These are phyloP conservation scores for Trichocomaceae sp. DNA, from an alignment of 2,329 filamentous ascomycete genomes.

Conservation along the genomic window DNA sequence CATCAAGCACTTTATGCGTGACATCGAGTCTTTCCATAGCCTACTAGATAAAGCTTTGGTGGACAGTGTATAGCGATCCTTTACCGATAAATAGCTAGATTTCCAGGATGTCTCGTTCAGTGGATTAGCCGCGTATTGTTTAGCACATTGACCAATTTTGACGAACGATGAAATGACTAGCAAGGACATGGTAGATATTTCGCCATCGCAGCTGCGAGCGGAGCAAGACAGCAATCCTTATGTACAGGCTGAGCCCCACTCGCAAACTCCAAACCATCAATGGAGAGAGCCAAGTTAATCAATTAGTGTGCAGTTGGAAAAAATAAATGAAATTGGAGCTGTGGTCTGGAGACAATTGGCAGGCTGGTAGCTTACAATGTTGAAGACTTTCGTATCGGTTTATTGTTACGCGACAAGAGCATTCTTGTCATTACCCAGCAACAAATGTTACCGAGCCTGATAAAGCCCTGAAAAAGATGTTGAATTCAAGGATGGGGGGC, in stretches of 20 bases:
- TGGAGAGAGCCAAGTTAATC: slow-evolving; percentile 22
- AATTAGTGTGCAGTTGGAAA: slow-evolving; percentile 17
- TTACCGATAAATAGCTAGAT: slow-evolving; percentile 18
- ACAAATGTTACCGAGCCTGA: slow-evolving; percentile 14
- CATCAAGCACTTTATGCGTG: neutral
- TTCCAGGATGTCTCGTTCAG: slow-evolving; percentile 20
- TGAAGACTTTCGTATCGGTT: slow-evolving; percentile 28
- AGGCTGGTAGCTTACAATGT: slow-evolving; percentile 23
- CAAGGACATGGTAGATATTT: slow-evolving; percentile 1
- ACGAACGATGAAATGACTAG: slow-evolving; percentile 3
- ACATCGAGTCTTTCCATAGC: slow-evolving; percentile 15
- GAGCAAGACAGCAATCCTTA: neutral
- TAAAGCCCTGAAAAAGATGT: slow-evolving; percentile 15
- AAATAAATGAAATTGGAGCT: slow-evolving; percentile 18
- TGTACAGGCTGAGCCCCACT: slow-evolving; percentile 5
- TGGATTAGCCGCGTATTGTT: slow-evolving; percentile 1
- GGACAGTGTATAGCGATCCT: slow-evolving; percentile 27
- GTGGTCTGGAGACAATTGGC: slow-evolving; percentile 23
- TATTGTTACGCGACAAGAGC: slow-evolving; percentile 29
- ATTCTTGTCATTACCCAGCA: slow-evolving; percentile 30
- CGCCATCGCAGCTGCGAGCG: slow-evolving; percentile 5
- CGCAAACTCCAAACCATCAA: slow-evolving; percentile 15
- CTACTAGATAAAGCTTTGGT: slow-evolving; percentile 20
- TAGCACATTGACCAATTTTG: neutral
- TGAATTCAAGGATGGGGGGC: slow-evolving; percentile 19